Conservation (phyloP, 176 grass and related monocot species). For the maize (Zea mays) region Zm-B73-REFERENCE-NAM-5.0 NC_050098.1:9780501-9781000, state of each 20-base stretch:
- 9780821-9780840: background rate
- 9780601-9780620: constrained; percentile 26
- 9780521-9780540: background rate
- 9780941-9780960: background rate
- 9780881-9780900: background rate
- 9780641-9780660: background rate
- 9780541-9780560: constrained; percentile 1
- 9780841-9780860: background rate
- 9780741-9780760: background rate
- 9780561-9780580: constrained; percentile 1
- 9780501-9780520: background rate
- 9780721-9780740: background rate
- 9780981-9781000: no score
- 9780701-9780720: background rate
- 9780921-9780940: background rate
- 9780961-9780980: background rate
- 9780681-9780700: constrained; percentile 1
- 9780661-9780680: background rate
- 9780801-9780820: background rate
- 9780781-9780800: background rate
- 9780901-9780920: background rate
- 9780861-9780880: background rate
- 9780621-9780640: constrained; percentile 1
- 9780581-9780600: background rate
- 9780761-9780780: background rate